Evolutionary conservation across 2,329 filamentous ascomycete genomes (phyloP).

Genomic region (Colletotrichum noveboracense): DNA sequence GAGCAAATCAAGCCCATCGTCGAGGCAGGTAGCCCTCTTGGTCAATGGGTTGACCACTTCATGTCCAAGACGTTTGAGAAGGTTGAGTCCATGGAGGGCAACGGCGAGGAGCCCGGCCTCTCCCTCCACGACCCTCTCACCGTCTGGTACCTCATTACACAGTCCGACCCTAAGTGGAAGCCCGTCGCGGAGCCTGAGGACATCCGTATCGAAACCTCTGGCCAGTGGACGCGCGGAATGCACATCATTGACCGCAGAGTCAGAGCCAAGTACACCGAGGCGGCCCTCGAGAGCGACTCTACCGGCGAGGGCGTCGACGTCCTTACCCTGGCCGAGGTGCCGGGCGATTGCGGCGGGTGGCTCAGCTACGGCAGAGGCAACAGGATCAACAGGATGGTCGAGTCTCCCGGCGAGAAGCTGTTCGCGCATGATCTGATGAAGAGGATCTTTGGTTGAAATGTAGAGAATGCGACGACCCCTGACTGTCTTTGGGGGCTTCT

Average conservation of each 20-base stretch:
- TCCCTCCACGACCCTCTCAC: conserved; percentile 80
- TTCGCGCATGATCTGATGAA: conserved; percentile 73
- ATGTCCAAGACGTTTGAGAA: conserved; percentile 74
- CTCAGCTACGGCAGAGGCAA: conserved; percentile 77
- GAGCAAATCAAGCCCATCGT: conserved; percentile 59
- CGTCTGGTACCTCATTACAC: conserved; percentile 78
- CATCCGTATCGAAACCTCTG: conserved; percentile 85
- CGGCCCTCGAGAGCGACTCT: conserved; percentile 29
- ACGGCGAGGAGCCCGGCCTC: conserved; percentile 62
- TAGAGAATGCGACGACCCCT: not conserved
- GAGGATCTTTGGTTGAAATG: conserved; percentile 61
- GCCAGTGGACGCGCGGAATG: conserved; percentile 95
- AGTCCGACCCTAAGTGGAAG: conserved; percentile 63
- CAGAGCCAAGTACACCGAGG: conserved; percentile 56
- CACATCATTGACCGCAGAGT: conserved; percentile 80
- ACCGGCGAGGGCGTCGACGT: conserved; percentile 39
- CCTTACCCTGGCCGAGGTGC: conserved; percentile 52
- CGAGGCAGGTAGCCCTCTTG: conserved; percentile 72
- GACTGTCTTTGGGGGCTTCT: conserved; percentile 29
- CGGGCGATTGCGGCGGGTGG: conserved; percentile 80
- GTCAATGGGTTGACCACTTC: conserved; percentile 75
- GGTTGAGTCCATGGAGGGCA: conserved; percentile 66
- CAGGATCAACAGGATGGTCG: conserved; percentile 75
- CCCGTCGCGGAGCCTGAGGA: conserved; percentile 70
- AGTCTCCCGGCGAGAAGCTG: conserved; percentile 68